phyloP scores from a whole-genome alignment of 2,329 filamentous ascomycete genomes.

The Neopestalotiopsis sp. region DNA sequence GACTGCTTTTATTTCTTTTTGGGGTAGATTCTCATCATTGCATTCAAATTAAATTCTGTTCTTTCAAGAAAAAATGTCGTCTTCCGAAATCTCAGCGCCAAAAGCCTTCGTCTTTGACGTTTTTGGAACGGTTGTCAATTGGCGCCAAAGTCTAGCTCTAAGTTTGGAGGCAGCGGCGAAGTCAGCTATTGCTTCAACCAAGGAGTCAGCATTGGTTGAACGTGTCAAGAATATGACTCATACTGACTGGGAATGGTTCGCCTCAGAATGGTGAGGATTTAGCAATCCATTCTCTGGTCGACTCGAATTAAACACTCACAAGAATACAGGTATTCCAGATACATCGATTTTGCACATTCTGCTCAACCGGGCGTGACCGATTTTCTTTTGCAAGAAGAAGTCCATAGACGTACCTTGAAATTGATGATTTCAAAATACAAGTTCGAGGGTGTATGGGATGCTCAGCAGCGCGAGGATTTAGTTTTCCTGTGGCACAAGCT shows the following conservation, averaged over 20 bases:
- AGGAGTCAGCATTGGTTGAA: conserved; percentile 47
- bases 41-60: neutral
- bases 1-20: too few species aligned
- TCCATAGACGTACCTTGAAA: conserved; percentile 59
- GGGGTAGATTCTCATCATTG: neutral
- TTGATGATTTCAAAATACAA: conserved; percentile 52
- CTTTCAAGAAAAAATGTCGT: neutral
- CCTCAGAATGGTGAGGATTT: conserved; percentile 61
- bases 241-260: conserved; percentile 58
- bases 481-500: conserved; percentile 64
- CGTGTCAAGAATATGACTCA: conserved; percentile 50
- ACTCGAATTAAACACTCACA: neutral
- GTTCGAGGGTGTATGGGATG: conserved; percentile 58
- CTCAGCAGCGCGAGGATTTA: conserved; percentile 61
- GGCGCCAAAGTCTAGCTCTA: conserved; percentile 61
- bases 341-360: conserved; percentile 53
- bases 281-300: neutral
- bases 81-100: conserved; percentile 3
- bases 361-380: conserved; percentile 38
- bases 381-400: conserved; percentile 64
- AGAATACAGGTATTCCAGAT: conserved; percentile 38
- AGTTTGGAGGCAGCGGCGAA: conserved; percentile 50
- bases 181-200: conserved; percentile 40
- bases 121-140: conserved; percentile 69
- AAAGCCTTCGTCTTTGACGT: conserved; percentile 63